These are phyloP conservation scores for Protoeuglena noctilucae DNA, from an alignment of 139 green algal genomes.

Conservation along the genomic window DNA sequence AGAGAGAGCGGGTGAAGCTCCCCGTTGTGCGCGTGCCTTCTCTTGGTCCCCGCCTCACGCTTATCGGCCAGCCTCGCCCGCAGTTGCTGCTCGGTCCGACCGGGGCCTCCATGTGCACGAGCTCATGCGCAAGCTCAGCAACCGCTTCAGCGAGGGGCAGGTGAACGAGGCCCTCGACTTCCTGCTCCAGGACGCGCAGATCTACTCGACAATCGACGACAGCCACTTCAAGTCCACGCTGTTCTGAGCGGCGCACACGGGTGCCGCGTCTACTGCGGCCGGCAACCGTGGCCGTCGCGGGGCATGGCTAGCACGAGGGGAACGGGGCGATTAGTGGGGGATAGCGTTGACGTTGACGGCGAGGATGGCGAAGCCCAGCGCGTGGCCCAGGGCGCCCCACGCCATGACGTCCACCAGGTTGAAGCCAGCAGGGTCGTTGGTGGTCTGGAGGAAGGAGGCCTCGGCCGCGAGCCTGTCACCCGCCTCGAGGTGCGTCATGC, in stretches of 20 bases:
- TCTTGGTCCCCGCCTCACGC: too few species aligned
- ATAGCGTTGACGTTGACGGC: too few species aligned
- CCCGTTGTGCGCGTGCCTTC: too few species aligned
- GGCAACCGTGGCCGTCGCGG: too few species aligned
- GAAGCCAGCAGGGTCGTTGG: constrained; percentile 5
- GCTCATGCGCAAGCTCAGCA: constrained; percentile 3
- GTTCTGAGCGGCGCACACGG: too few species aligned
- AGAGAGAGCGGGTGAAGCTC: too few species aligned
- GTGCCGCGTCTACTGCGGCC: too few species aligned
- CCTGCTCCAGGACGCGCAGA: constrained; percentile 4
- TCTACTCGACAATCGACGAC: constrained; percentile 9
- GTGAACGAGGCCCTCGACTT: constrained; percentile 2
- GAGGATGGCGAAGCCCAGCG: constrained; percentile 1
- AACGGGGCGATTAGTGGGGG: too few species aligned
- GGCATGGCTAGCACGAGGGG: too few species aligned
- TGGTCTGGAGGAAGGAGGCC: background rate
- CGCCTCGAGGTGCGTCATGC: constrained; percentile 3
- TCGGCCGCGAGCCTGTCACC: background rate
- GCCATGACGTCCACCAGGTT: constrained; percentile 6
- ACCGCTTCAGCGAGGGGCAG: background rate
- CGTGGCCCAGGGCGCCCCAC: constrained; percentile 7
- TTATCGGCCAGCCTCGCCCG: too few species aligned
- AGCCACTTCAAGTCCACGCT: constrained; percentile 12
- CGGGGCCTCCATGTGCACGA: constrained; percentile 3
- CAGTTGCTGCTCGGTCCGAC: too few species aligned